A percentile compares a stretch with the other conserved stretches of the same genome.
Conservation (phyloP, 257 asterid genomes). For the Solanum verrucosum region DNA sequence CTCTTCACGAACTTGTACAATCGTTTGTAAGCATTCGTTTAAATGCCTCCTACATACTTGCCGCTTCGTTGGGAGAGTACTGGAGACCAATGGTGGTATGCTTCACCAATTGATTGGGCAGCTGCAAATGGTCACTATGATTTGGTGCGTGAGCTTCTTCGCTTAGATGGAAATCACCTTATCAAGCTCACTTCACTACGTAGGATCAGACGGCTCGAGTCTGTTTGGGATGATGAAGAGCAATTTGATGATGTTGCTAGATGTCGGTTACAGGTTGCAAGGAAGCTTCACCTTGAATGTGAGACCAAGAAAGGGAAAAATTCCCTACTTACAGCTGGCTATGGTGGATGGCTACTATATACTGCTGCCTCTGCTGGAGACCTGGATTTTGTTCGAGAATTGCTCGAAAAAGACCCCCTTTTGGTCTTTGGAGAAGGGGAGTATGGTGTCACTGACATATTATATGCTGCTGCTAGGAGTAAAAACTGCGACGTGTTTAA, state of each 20-base stretch:
- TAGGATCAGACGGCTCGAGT: conserved; percentile 75
- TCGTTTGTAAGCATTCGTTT: neutral
- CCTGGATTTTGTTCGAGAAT: conserved; percentile 50
- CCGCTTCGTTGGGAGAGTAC: conserved; percentile 99
- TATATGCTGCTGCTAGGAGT: conserved; percentile 85
- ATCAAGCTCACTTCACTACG: conserved; percentile 80
- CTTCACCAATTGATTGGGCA: conserved; percentile 93
- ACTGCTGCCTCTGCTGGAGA: conserved; percentile 94
- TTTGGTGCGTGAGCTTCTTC: conserved; percentile 77
- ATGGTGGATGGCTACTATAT: conserved; percentile 92
- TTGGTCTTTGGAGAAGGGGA: conserved; percentile 91
- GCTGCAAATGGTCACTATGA: conserved; percentile 98
- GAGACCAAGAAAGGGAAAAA: conserved; percentile 46
- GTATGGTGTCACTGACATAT: conserved; percentile 76
- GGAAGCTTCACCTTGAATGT: conserved; percentile 45
- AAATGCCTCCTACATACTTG: conserved; percentile 56
- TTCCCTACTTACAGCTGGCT: conserved; percentile 62
- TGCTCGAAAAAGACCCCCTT: conserved; percentile 65
- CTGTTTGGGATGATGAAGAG: conserved; percentile 94
- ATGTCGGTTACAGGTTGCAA: conserved; percentile 61
- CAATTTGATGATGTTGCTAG: conserved; percentile 71
- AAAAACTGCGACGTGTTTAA: conserved; percentile 45
- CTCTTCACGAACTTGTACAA: neutral
- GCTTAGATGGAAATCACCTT: conserved; percentile 82
- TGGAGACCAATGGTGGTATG: conserved; percentile 99